These are phyloP conservation scores for Thecaphora thlaspeos DNA, from an alignment of 1,284 basidiomycete genomes.

Conservation along the genomic window DNA sequence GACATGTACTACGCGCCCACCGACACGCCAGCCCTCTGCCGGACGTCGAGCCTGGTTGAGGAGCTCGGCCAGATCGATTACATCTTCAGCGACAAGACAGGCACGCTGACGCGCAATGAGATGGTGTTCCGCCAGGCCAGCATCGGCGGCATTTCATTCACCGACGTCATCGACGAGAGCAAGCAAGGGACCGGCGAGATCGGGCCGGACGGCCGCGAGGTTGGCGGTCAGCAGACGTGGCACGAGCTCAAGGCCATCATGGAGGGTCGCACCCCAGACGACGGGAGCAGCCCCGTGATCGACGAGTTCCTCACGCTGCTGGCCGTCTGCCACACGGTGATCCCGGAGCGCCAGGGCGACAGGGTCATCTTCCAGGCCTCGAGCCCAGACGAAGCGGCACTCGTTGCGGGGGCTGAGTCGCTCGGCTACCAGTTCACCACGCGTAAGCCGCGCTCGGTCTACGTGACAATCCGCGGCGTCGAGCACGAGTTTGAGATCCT, in stretches of 20 bases:
- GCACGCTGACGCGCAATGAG: slow-evolving; percentile 90
- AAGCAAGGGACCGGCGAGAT: slow-evolving; percentile 65
- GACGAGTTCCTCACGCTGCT: slow-evolving; percentile 86
- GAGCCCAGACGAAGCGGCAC: slow-evolving; percentile 94
- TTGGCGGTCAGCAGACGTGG: slow-evolving; percentile 73
- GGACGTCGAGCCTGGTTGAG: slow-evolving; percentile 94
- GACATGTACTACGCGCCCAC: slow-evolving; percentile 80
- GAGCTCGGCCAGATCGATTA: slow-evolving; percentile 98
- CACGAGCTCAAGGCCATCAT: slow-evolving; percentile 67
- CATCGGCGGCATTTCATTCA: slow-evolving; percentile 84
- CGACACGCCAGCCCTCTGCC: slow-evolving; percentile 92
- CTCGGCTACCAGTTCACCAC: slow-evolving; percentile 91
- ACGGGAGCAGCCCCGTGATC: slow-evolving; percentile 64
- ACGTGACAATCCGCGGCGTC: slow-evolving; percentile 74
- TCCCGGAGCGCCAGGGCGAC: slow-evolving; percentile 76
- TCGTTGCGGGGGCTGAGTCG: slow-evolving; percentile 89
- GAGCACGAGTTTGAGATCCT: slow-evolving; percentile 83
- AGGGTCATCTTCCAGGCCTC: slow-evolving; percentile 81
- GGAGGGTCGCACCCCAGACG: slow-evolving; percentile 59
- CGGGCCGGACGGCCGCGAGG: slow-evolving; percentile 48
- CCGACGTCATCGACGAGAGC: slow-evolving; percentile 81
- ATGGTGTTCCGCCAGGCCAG: slow-evolving; percentile 96
- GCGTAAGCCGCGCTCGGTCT: slow-evolving; percentile 92
- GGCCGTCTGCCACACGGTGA: slow-evolving; percentile 97
- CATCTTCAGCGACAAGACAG: slow-evolving; percentile 98